These are phyloP conservation scores for Neltuma alba DNA, from an alignment of 306 rosid genomes.

Conservation along the genomic window DNA sequence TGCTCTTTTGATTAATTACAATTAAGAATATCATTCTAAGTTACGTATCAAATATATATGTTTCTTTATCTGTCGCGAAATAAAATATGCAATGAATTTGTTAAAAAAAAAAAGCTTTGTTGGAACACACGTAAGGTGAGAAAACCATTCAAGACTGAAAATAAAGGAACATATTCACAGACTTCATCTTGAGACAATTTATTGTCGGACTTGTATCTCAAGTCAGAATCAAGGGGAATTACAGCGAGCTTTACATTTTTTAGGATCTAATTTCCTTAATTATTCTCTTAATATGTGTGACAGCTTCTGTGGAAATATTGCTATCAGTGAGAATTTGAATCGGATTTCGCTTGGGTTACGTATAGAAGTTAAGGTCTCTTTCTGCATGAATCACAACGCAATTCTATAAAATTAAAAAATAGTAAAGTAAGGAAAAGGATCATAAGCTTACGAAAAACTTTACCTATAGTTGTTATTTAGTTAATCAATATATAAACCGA, in stretches of 20 bases:
- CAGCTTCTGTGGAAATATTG: background rate
- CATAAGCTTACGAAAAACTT: background rate
- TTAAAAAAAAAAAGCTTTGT: no score
- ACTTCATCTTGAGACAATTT: background rate
- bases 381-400: background rate
- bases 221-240: constrained; percentile 1
- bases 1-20: background rate
- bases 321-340: background rate
- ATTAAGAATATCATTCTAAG: background rate
- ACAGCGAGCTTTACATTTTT: background rate
- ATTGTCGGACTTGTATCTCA: background rate
- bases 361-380: background rate
- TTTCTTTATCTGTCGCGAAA: background rate
- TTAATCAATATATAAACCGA: background rate
- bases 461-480: background rate
- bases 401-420: background rate
- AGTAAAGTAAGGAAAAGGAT: background rate
- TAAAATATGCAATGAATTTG: background rate
- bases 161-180: no score
- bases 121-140: no score
- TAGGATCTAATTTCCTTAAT: background rate
- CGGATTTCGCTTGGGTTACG: constrained; percentile 10
- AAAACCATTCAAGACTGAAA: no score
- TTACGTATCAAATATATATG: background rate
- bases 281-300: background rate